Base-by-base conservation (phyloP, 352 stramenopile species). In the Globisporangium mamillatum region DNA sequence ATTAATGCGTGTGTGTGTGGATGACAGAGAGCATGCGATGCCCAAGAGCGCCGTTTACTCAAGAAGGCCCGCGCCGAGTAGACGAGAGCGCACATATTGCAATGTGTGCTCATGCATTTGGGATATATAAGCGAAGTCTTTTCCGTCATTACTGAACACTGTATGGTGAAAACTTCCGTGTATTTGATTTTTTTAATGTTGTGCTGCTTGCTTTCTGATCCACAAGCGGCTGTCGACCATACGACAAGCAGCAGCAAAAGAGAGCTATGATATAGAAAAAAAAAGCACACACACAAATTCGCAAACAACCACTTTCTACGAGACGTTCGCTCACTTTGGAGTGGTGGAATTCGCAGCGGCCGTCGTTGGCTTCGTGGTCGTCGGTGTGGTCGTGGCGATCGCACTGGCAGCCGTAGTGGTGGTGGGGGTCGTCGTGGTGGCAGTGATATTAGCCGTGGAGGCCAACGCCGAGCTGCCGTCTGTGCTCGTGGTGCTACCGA, bases 1-100 rank as follows among this genome's bases (percentile, higher is more conserved):
- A 18, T 22, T 52, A 22, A 20, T 55, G 38, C 6, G 22, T 24
- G 9, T 18, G n/a, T 46, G 8, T 60, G 18, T 36, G 25, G 16
- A 50, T 50, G 44, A 20, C 59, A 82, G 75, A 56, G 71, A 60
- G 75, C 75, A 27, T 82, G 75, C 52, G 65, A 74, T 6, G 63
- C 34, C 9, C 25, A 73, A 38, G 77, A 80, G 56, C 71, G 63
- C 5, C 59, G 41, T 27, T 27, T 57, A 16, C 50, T 25, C 25
- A 71, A 71, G 66, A 69, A 75, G 44, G 48, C 64, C 16, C 76
- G 75, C 12, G 56, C 36, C 52, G 66, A 71, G 25, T 71, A 64
- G 44, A 52, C 29, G 44, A 22, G 24, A 9, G 18, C 44, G 18
- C 44, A 22, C 44, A 52, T 12, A 22, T 24, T 52, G 18, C 18